Percentiles rank a stretch among this genome's conserved stretches.
phyloP scores from a whole-genome alignment of 306 rosid genomes.

The Morella rubra region DNA sequence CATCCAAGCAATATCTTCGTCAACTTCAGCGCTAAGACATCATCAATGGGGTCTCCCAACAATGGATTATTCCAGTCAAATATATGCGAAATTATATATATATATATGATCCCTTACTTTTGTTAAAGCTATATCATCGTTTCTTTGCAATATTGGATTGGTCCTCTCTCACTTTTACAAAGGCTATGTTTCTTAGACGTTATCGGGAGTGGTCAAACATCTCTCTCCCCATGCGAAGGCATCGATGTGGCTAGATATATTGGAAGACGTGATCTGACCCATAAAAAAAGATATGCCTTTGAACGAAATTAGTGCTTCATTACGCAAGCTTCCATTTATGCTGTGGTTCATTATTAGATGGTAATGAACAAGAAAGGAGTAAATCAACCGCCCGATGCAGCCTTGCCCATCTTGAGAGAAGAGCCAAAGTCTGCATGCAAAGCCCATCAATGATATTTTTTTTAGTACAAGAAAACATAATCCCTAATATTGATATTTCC shows the following conservation, averaged over 20 bases:
- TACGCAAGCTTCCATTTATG: constrained; percentile 28
- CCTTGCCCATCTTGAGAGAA: neutral
- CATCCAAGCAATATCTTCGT: neutral
- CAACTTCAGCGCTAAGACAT: neutral
- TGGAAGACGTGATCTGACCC: constrained; percentile 1
- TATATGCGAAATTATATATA: neutral
- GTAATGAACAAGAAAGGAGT: neutral
- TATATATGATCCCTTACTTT: neutral
- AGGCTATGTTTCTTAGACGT: constrained; percentile 4
- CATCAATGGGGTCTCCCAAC: neutral
- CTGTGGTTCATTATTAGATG: neutral
- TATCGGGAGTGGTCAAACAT: constrained; percentile 21
- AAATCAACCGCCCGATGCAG: neutral
- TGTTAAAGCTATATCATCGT: neutral
- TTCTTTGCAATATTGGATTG: neutral
- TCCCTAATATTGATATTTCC: too few relatives aligned
- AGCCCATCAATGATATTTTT: too few relatives aligned
- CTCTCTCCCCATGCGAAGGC: neutral
- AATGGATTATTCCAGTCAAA: neutral
- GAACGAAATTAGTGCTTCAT: constrained; percentile 23
- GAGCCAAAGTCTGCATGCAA: neutral
- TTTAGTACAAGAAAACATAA: too few relatives aligned
- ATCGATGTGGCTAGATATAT: neutral
- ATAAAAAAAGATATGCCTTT: neutral
- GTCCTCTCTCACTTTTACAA: constrained; percentile 27